These are phyloP conservation scores for Elaeagnus macrophylla DNA, from an alignment of 306 rosid genomes.

Conservation along the genomic window DNA sequence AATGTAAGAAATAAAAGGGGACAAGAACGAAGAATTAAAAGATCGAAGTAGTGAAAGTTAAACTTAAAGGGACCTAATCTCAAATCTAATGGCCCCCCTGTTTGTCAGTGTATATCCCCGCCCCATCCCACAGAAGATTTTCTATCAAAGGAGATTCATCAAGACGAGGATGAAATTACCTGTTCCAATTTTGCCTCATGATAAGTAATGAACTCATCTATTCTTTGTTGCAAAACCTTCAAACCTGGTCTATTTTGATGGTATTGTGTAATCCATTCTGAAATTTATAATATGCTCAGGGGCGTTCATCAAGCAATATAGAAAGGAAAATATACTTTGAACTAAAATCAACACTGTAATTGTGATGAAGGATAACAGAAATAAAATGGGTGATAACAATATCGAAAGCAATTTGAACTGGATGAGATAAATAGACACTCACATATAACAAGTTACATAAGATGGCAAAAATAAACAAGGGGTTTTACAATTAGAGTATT, in stretches of 20 bases:
- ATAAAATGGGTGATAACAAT: too few relatives aligned
- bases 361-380: too few relatives aligned
- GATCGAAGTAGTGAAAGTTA: too few relatives aligned
- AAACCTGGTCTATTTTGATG: constrained; percentile 63
- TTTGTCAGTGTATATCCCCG: too few relatives aligned
- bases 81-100: too few relatives aligned
- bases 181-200: constrained; percentile 60
- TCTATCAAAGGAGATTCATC: background rate
- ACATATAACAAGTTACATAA: too few relatives aligned
- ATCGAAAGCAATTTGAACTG: too few relatives aligned
- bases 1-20: background rate
- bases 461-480: too few relatives aligned
- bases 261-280: constrained; percentile 77
- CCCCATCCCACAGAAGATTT: too few relatives aligned
- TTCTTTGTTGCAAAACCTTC: constrained; percentile 50
- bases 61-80: too few relatives aligned
- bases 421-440: too few relatives aligned
- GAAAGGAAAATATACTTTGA: background rate
- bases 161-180: constrained; percentile 28
- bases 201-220: constrained; percentile 56
- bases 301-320: constrained; percentile 15
- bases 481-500: too few relatives aligned
- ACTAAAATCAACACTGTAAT: background rate
- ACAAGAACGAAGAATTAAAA: background rate
- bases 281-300: constrained; percentile 17